phyloP scores from a whole-genome alignment of 768 basidiomycete genomes.

The Saitozyma podzolica region DNA sequence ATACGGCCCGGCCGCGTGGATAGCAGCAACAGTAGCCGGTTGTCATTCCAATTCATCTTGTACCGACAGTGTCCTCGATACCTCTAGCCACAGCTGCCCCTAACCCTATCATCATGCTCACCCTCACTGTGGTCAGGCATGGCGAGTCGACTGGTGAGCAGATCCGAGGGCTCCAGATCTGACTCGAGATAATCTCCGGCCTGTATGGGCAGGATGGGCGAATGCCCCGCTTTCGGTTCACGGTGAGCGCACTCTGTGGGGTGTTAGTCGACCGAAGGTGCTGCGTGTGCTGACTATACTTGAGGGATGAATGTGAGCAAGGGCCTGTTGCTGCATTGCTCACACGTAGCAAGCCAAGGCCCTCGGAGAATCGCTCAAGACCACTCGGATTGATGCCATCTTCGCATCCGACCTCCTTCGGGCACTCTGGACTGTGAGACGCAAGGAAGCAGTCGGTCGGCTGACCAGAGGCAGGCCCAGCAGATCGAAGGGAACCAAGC shows the following conservation, averaged over 20 bases:
- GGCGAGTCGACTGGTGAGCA: slow-evolving; percentile 49
- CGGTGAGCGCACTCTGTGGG: slow-evolving; percentile 33
- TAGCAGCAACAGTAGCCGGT: no score
- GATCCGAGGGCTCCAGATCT: neutral
- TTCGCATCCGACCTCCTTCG: slow-evolving; percentile 54
- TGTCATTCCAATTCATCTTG: neutral
- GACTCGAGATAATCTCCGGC: slow-evolving; percentile 45
- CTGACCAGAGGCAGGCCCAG: slow-evolving; percentile 28
- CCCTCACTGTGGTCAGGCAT: slow-evolving; percentile 35
- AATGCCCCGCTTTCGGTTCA: slow-evolving; percentile 52
- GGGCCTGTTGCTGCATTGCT: neutral
- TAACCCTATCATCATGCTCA: neutral
- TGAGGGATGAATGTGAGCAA: slow-evolving; percentile 48
- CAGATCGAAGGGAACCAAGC: slow-evolving; percentile 46
- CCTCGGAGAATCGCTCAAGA: slow-evolving; percentile 38
- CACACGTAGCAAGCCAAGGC: slow-evolving; percentile 53
- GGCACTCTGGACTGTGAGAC: slow-evolving; percentile 54
- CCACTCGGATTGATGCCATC: slow-evolving; percentile 46
- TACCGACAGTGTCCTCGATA: neutral
- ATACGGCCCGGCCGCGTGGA: no score
- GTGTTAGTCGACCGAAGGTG: neutral
- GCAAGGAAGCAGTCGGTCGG: neutral
- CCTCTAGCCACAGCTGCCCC: no score
- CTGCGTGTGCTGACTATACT: slow-evolving; percentile 2
- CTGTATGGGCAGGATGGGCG: slow-evolving; percentile 51